Evolutionary conservation across 1,284 basidiomycete species (phyloP).

Genomic region (Pterulicium gracile): DNA sequence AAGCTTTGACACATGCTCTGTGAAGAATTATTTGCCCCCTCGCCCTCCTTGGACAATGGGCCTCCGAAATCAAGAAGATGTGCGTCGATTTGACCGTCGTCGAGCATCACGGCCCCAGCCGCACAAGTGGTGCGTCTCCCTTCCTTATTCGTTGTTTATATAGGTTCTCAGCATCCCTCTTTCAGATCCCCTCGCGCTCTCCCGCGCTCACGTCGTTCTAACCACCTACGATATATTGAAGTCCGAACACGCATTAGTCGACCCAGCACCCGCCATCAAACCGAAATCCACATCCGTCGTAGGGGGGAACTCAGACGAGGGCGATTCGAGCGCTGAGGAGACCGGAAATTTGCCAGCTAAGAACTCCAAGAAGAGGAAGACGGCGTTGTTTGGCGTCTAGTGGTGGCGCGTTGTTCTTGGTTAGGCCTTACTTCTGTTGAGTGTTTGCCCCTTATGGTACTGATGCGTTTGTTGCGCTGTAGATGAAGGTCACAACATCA

Average conservation of each 20-base stretch:
- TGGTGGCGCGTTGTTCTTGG: slow-evolving; percentile 1
- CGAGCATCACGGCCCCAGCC: slow-evolving; percentile 71
- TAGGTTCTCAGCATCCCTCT: slow-evolving; percentile 4
- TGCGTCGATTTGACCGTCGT: slow-evolving; percentile 59
- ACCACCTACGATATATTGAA: slow-evolving; percentile 79
- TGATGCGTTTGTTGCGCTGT: slow-evolving; percentile 2
- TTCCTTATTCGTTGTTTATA: neutral
- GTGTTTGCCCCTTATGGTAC: neutral
- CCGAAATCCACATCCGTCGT: neutral
- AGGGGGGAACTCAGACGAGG: neutral
- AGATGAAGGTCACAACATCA: slow-evolving; percentile 99
- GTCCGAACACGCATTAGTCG: slow-evolving; percentile 65
- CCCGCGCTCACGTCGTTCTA: slow-evolving; percentile 65
- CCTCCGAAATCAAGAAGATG: slow-evolving; percentile 75
- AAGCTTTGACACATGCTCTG: slow-evolving; percentile 9
- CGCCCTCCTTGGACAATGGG: slow-evolving; percentile 88
- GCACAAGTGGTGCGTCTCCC: slow-evolving; percentile 49
- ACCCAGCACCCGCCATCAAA: neutral
- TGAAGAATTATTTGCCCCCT: slow-evolving; percentile 73
- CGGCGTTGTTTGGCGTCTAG: neutral
- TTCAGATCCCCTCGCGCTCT: slow-evolving; percentile 49
- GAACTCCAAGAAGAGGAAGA: slow-evolving; percentile 16
- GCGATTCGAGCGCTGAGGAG: neutral
- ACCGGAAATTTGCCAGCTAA: slow-evolving; percentile 20
- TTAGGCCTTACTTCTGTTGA: slow-evolving; percentile 4